Conservation (phyloP, 129 eudicot genomes). For the Pseudognaphalium luteoalbum region DNA sequence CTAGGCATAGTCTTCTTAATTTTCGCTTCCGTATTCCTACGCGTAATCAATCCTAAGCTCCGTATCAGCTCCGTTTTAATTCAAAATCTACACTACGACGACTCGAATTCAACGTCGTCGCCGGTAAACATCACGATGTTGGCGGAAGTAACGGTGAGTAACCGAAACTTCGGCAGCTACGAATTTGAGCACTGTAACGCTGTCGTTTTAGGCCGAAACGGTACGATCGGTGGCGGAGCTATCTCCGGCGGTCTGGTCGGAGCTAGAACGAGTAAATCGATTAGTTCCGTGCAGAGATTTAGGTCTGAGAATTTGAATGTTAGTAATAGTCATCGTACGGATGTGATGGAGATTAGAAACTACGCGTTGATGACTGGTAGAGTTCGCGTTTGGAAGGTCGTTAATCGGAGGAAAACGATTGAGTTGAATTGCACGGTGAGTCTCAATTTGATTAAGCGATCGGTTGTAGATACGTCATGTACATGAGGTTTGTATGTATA, state of each 20-base stretch:
- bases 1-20: slow-evolving; percentile 25
- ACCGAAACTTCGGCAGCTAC: slow-evolving; percentile 45
- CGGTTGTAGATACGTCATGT: slow-evolving; percentile 30
- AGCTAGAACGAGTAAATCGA: slow-evolving; percentile 18
- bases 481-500: slow-evolving; percentile 4
- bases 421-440: slow-evolving; percentile 47
- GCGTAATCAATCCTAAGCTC: slow-evolving; percentile 39
- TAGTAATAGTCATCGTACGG: slow-evolving; percentile 2
- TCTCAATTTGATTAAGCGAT: slow-evolving; percentile 26
- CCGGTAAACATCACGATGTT: slow-evolving; percentile 28
- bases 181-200: slow-evolving; percentile 34
- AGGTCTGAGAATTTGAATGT: slow-evolving; percentile 32
- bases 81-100: slow-evolving; percentile 24
- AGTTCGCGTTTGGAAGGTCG: slow-evolving; percentile 32
- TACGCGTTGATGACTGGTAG: slow-evolving; percentile 40
- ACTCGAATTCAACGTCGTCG: slow-evolving; percentile 23
- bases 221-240: slow-evolving; percentile 36
- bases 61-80: slow-evolving; percentile 27
- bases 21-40: slow-evolving; percentile 30
- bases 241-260: slow-evolving; percentile 37
- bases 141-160: slow-evolving; percentile 28
- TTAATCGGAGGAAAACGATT: slow-evolving; percentile 22
- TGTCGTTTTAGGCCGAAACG: slow-evolving; percentile 31
- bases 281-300: slow-evolving; percentile 30
- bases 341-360: slow-evolving; percentile 32